A percentile compares a stretch with the other conserved stretches of the same genome.
phyloP scores from a whole-genome alignment of 805 yeast genomes.

The Ogataea philodendri region DNA sequence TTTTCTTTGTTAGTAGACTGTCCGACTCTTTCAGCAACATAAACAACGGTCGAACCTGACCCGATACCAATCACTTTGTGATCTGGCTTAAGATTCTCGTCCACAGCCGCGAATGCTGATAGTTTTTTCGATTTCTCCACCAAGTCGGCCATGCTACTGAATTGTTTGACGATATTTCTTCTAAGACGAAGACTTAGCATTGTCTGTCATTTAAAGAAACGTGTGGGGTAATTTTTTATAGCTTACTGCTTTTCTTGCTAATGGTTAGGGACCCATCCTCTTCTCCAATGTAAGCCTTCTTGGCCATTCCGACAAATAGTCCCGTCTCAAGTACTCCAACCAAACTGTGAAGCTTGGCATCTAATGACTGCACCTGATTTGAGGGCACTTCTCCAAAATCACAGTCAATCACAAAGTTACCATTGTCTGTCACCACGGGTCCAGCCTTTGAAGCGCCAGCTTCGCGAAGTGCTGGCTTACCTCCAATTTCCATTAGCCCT shows the following conservation, averaged over 20 bases:
- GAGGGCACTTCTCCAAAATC: constrained; percentile 76
- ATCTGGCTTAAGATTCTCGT: constrained; percentile 67
- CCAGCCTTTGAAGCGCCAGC: constrained; percentile 96
- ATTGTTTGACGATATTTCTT: constrained; percentile 2
- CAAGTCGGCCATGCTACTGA: constrained; percentile 28
- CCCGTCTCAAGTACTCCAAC: constrained; percentile 98
- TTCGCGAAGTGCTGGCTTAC: constrained; percentile 64
- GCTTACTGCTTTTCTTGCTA: constrained; percentile 8
- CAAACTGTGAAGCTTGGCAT: constrained; percentile 61
- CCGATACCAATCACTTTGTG: constrained; percentile 90
- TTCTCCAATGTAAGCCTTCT: constrained; percentile 86
- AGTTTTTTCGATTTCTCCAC: constrained; percentile 83
- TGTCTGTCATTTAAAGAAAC: constrained; percentile 13
- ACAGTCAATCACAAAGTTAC: constrained; percentile 89
- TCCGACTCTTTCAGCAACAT: constrained; percentile 91
- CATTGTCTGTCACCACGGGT: constrained; percentile 93
- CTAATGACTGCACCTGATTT: constrained; percentile 46
- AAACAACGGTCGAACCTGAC: constrained; percentile 96
- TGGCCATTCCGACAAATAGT: constrained; percentile 71
- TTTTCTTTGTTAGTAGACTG: constrained; percentile 52
- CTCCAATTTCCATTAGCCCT: constrained; percentile 63
- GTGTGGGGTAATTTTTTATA: constrained; percentile 9
- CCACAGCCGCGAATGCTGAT: constrained; percentile 92
- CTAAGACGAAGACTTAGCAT: constrained; percentile 6
- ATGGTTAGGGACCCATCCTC: constrained; percentile 52